Evolutionary conservation across 2,329 filamentous ascomycete species (phyloP).

Genomic region (Penicillium sp.): DNA sequence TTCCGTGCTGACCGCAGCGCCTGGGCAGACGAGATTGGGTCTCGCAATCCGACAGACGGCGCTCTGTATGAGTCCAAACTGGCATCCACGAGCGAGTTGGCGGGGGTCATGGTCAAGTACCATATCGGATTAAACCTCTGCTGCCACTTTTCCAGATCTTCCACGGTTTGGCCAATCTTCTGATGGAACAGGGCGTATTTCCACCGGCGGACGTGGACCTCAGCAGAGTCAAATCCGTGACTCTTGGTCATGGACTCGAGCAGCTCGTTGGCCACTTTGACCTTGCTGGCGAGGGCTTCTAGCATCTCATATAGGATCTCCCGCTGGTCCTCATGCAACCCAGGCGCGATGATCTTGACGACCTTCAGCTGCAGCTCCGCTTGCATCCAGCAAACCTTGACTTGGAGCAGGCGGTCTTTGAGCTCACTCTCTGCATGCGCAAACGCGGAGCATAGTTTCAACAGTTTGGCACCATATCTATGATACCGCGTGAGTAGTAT

Average conservation of each 20-base stretch:
- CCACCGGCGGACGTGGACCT: too few relatives aligned
- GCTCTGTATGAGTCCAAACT: background rate
- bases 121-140: constrained; percentile 1
- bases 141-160: constrained; percentile 3
- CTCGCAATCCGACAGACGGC: background rate
- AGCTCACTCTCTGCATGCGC: background rate
- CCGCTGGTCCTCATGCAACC: too few relatives aligned
- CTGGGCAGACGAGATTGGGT: background rate
- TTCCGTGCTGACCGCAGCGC: too few relatives aligned
- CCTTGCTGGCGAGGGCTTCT: too few relatives aligned
- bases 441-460: background rate
- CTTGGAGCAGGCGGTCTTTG: background rate
- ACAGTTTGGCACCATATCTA: background rate
- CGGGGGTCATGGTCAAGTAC: background rate
- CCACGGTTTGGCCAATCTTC: background rate
- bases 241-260: too few relatives aligned
- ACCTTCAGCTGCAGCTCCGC: background rate
- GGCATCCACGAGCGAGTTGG: background rate
- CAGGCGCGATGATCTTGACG: background rate
- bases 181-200: background rate
- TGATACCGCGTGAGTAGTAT: too few relatives aligned
- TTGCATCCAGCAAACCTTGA: background rate
- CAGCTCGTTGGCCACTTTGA: too few relatives aligned
- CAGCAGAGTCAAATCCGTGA: too few relatives aligned
- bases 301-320: too few relatives aligned